phyloP scores from a whole-genome alignment of 306 rosid genomes.

The Senna tora region DNA sequence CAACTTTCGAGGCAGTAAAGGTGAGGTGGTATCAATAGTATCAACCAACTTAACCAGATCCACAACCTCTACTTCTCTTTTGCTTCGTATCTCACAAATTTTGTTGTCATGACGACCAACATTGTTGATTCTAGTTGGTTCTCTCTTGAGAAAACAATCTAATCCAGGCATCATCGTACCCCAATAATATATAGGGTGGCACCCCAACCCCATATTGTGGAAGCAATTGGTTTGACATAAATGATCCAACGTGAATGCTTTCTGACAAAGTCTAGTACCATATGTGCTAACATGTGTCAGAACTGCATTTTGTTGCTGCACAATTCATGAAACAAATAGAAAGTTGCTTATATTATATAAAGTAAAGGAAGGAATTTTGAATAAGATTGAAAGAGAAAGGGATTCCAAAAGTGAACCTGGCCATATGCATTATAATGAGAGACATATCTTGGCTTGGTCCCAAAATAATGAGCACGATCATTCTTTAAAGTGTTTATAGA shows the following conservation, averaged over 20 bases:
- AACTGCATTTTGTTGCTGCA: slow-evolving; percentile 11
- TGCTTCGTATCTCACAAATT: not conserved
- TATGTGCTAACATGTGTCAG: not conserved
- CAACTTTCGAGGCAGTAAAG: not conserved
- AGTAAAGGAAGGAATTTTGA: no score
- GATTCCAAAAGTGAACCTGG: slow-evolving; percentile 56
- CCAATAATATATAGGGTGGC: no score
- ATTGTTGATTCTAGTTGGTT: not conserved
- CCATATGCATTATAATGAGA: no score
- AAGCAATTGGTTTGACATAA: no score
- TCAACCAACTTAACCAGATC: no score
- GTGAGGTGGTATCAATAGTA: not conserved
- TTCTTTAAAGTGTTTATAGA: slow-evolving; percentile 53
- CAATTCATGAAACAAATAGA: not conserved
- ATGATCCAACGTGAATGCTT: not conserved
- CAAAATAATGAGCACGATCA: slow-evolving; percentile 31
- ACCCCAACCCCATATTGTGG: no score
- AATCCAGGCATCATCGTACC: not conserved
- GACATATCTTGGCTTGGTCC: no score
- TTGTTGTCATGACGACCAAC: not conserved
- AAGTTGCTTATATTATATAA: not conserved
- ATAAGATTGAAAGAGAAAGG: slow-evolving; percentile 2
- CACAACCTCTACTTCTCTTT: not conserved
- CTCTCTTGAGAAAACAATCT: not conserved
- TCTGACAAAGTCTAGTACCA: not conserved